Base-by-base conservation (phyloP, 345 rosid species). In the Brassica juncea region DNA sequence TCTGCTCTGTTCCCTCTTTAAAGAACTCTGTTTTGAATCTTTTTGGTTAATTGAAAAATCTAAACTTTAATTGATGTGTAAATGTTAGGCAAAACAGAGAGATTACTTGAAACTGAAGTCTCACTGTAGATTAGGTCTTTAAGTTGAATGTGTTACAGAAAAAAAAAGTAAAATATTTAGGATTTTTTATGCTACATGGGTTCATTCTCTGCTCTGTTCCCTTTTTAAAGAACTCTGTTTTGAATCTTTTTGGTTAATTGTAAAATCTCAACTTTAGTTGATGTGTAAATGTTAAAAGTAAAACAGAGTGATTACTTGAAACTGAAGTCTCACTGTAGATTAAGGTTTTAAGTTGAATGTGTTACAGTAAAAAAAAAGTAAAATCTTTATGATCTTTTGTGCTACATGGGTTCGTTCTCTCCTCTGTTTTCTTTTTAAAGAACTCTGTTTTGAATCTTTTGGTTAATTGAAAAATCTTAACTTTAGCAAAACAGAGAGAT, bases 371-470 rank as follows among this genome's bases (percentile, higher is more conserved):
- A 15, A 3, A 14, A 10, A n/a, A n/a, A n/a, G 2, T n/a, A n/a
- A 5, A 52, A 31, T 74, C 52, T 74, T 52, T 52, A 65, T 32
- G 44, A 27, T 25, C 19, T n/a, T 49, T 49, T 4, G 19, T 91
- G 99, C 86, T 95, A 91, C 42, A 30, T 94, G 87, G 97, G 98
- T 92, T 71, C n/a, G 74, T 15, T 69, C 55, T 49, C 57, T 49
- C 19, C 54, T 47, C 54, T 47, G 16, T 47, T 47, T 2, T 49
- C 32, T 4, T 9, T 28, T 14, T 42, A 11, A 47, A 47, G 54
- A 55, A 5, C 6, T 58, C n/a, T 49, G 19, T 49, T 5, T 61
- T 70, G 70, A 60, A 49, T 49, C 4, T 19, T 23, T 49, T 14
- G 57, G 16, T 49, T 14, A 49, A 35, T 4, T 49, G 34, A 16